Evolutionary conservation across 768 basidiomycete genomes (phyloP), one percentile per base, ranked within the genome.

Genomic region (Mycena metata): DNA sequence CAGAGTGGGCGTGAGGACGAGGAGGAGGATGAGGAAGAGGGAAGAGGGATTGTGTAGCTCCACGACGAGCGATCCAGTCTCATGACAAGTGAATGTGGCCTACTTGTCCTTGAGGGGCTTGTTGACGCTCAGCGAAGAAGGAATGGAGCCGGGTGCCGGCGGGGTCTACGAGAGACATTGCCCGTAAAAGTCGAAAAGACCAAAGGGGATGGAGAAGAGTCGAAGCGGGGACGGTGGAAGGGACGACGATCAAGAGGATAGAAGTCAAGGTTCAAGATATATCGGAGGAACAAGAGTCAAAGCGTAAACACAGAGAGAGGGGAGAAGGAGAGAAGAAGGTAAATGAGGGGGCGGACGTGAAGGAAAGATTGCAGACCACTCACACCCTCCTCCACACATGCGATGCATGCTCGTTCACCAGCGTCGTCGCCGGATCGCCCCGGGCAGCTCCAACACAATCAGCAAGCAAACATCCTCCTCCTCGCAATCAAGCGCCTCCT

Each of bases 331-430:
- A 12, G n/a, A n/a, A n/a, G n/a, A n/a, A n/a, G n/a, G n/a, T n/a
- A n/a, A n/a, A n/a, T n/a, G n/a, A n/a, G n/a, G n/a, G n/a, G n/a
- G n/a, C n/a, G n/a, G n/a, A n/a, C n/a, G n/a, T n/a, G n/a, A n/a
- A n/a, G n/a, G n/a, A n/a, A n/a, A n/a, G n/a, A n/a, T n/a, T n/a
- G n/a, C n/a, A n/a, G n/a, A n/a, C n/a, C n/a, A n/a, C n/a, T n/a
- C n/a, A n/a, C n/a, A n/a, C 92, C 85, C 95, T 95, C 80, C 92
- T 94, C 94, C 94, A 96, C 42, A 96, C 94, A 77, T 96, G 94
- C 52, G 92, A 93, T 1, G 93, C 93, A 76, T 95, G 94, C 76
- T 96, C 95, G 78, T 95, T 95, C 11, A 95, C 91, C 23, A 96
- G 83, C 5, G 94, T 95, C 76, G 92, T 87, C 1, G 93, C 92